Evolutionary conservation across 1,284 basidiomycete genomes (phyloP).

Genomic region (Papiliotrema terrestris): DNA sequence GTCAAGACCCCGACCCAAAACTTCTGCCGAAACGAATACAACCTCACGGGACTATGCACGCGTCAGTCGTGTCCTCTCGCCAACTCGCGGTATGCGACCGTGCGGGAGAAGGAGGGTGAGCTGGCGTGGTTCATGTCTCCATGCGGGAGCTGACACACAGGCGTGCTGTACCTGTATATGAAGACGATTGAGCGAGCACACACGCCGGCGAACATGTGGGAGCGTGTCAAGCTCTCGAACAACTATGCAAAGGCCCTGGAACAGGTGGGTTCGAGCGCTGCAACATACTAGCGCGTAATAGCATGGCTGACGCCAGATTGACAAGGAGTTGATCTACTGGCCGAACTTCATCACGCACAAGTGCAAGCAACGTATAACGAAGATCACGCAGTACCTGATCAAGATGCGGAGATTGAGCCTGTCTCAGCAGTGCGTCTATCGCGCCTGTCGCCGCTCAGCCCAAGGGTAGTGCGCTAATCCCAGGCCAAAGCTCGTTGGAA

Average conservation of each 20-base stretch:
- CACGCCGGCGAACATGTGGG: conserved; percentile 95
- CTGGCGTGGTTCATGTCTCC: conserved; percentile 4
- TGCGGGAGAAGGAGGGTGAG: conserved; percentile 88
- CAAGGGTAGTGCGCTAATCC: not conserved
- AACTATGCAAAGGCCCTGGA: conserved; percentile 94
- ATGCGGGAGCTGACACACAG: conserved; percentile 37
- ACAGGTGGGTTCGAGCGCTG: conserved; percentile 59
- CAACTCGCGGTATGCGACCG: conserved; percentile 94
- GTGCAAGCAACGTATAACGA: conserved; percentile 97
- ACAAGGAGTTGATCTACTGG: conserved; percentile 94
- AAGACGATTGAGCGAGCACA: conserved; percentile 98
- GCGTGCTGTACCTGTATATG: conserved; percentile 89
- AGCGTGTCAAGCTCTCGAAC: conserved; percentile 85
- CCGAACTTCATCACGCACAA: conserved; percentile 97
- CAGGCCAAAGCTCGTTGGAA: conserved; percentile 87
- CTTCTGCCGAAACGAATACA: conserved; percentile 98
- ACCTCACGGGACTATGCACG: conserved; percentile 95
- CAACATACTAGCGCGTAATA: not conserved
- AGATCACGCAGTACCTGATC: conserved; percentile 98
- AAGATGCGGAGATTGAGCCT: conserved; percentile 91
- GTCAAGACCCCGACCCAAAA: conserved; percentile 94
- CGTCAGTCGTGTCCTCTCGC: conserved; percentile 95
- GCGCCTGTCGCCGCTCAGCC: not conserved
- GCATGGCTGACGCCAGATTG: conserved; percentile 60
- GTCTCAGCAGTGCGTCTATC: conserved; percentile 72